Evolutionary conservation across 2,329 filamentous ascomycete species (phyloP).

Genomic region (Akanthomyces muscarius): DNA sequence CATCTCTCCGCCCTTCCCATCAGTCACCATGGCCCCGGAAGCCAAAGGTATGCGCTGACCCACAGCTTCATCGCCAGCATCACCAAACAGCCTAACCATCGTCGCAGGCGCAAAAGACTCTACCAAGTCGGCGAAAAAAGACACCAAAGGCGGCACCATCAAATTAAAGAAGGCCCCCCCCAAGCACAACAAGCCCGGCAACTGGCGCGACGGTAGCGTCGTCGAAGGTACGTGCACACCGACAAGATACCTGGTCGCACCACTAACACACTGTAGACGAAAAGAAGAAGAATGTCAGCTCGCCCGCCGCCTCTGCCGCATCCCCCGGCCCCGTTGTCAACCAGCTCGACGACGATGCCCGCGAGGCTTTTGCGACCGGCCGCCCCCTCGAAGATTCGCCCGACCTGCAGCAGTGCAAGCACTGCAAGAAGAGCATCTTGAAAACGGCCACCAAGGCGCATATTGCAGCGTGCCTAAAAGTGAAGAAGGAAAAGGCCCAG

Average conservation of each 20-base stretch:
- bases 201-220: conserved; percentile 66
- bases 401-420: conserved; percentile 82
- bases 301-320: conserved; percentile 38
- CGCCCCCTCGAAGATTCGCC: conserved; percentile 75
- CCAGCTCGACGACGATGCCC: conserved; percentile 69
- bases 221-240: conserved; percentile 50
- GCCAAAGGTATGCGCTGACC: conserved; percentile 15
- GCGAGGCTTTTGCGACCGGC: conserved; percentile 76
- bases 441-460: conserved; percentile 73
- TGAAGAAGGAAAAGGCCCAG: conserved; percentile 78
- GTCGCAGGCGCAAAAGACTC: conserved; percentile 52
- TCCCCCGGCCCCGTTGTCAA: conserved; percentile 57
- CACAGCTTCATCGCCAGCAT: neutral
- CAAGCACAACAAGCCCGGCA: conserved; percentile 63
- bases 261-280: conserved; percentile 38
- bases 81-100: neutral
- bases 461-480: conserved; percentile 75
- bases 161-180: conserved; percentile 61
- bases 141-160: conserved; percentile 47
- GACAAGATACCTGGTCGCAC: neutral
- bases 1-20: neutral
- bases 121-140: conserved; percentile 57
- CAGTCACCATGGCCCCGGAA: conserved; percentile 16
- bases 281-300: conserved; percentile 49
- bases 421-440: conserved; percentile 86